Conservation (phyloP, 2,329 filamentous ascomycete species). For the Botrytis elliptica region DNA sequence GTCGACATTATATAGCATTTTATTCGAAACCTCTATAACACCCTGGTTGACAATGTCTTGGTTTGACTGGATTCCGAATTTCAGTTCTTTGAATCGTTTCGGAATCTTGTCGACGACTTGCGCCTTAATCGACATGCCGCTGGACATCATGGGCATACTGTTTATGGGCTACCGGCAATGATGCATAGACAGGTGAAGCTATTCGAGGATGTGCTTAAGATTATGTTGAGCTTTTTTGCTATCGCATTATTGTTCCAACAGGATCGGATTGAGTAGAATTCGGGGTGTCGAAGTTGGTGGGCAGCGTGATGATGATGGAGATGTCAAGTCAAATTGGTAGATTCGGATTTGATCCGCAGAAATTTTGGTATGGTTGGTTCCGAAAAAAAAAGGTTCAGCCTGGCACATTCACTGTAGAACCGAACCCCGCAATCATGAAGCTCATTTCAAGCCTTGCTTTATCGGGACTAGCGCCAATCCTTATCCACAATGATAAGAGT, state of each 20-base stretch:
- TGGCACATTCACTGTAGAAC: neutral
- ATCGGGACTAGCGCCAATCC: neutral
- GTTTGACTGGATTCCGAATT: conserved; percentile 91
- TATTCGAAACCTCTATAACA: conserved; percentile 90
- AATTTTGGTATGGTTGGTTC: conserved; percentile 21
- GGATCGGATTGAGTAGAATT: neutral
- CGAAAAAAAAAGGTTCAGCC: conserved; percentile 13
- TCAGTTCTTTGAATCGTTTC: conserved; percentile 88
- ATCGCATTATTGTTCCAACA: conserved; percentile 8
- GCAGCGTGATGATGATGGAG: neutral
- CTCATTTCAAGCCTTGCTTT: neutral
- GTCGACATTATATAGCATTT: conserved; percentile 87
- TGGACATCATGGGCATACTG: conserved; percentile 32
- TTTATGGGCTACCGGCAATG: conserved; percentile 6
- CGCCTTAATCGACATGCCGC: conserved; percentile 60
- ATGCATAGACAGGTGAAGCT: conserved; percentile 5
- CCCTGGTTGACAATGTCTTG: conserved; percentile 95
- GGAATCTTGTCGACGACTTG: conserved; percentile 87
- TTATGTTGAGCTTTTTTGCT: neutral
- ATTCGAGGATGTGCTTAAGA: neutral
- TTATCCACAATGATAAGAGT: conserved; percentile 12
- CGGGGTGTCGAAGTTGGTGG: neutral
- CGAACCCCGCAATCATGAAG: conserved; percentile 18
- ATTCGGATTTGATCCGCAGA: conserved; percentile 8
- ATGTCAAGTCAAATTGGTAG: conserved; percentile 11